phyloP scores from a whole-genome alignment of 164 flowering plant genomes.

The Paratinospora sagittata region DNA sequence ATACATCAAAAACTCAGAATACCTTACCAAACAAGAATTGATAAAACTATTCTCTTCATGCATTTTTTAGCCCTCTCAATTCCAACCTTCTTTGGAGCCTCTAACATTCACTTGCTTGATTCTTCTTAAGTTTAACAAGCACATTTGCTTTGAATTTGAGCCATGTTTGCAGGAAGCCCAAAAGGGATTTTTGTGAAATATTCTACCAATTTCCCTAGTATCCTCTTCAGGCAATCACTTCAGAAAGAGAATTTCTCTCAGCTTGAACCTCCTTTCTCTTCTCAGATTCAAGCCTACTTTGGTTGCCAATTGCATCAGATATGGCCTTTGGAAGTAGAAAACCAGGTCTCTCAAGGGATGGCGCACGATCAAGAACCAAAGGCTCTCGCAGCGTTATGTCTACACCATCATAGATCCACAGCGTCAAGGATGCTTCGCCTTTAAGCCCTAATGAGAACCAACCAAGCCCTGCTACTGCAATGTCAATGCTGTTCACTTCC shows the following conservation, averaged over 20 bases:
- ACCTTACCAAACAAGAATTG: too few species aligned
- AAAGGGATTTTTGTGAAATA: not conserved
- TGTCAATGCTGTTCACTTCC: slow-evolving; percentile 77
- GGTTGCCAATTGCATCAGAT: slow-evolving; percentile 70
- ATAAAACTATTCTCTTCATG: too few species aligned
- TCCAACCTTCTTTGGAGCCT: too few species aligned
- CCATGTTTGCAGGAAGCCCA: not conserved
- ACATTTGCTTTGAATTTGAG: not conserved
- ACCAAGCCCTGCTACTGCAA: slow-evolving; percentile 81
- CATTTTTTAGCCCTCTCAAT: too few species aligned
- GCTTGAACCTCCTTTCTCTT: slow-evolving; percentile 36
- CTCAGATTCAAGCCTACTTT: slow-evolving; percentile 46
- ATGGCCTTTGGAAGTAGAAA: slow-evolving; percentile 84
- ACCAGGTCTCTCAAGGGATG: slow-evolving; percentile 75
- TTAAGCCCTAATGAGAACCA: slow-evolving; percentile 91
- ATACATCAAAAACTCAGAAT: too few species aligned
- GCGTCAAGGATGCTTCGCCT: slow-evolving; percentile 68
- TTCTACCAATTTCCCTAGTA: not conserved
- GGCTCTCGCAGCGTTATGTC: slow-evolving; percentile 71
- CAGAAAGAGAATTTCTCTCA: slow-evolving; percentile 25
- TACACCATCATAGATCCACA: slow-evolving; percentile 72
- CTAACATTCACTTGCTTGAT: too few species aligned
- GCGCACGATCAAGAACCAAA: slow-evolving; percentile 77
- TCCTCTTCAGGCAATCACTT: slow-evolving; percentile 15
- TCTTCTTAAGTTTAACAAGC: not conserved